Conservation (phyloP, 176 grass and related monocot genomes). For the Rhynchospora tenuis region DNA sequence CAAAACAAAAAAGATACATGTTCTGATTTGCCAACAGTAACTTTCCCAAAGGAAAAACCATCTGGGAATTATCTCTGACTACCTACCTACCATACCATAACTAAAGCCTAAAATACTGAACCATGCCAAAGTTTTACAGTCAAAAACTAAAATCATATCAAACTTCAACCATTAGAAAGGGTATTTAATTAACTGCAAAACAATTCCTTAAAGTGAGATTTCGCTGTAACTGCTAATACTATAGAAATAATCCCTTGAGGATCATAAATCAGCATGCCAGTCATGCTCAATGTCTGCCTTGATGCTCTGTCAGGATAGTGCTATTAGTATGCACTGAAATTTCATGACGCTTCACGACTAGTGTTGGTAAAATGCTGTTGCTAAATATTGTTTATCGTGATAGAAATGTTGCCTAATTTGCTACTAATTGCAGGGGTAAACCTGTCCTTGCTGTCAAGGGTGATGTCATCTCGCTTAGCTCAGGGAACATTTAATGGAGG, state of each 20-base stretch:
- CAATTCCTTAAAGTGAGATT: neutral
- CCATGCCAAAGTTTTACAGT: neutral
- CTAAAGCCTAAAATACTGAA: neutral
- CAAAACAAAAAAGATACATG: neutral
- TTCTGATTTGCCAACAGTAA: neutral
- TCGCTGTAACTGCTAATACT: neutral
- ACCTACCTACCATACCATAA: too few relatives aligned
- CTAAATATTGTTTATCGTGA: neutral
- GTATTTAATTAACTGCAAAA: neutral
- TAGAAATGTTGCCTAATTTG: neutral
- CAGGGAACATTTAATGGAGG: slow-evolving; percentile 87
- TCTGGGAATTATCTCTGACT: too few relatives aligned
- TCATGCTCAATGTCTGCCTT: neutral
- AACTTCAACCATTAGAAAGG: neutral
- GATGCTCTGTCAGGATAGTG: neutral
- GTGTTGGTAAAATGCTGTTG: neutral
- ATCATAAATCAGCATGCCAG: neutral
- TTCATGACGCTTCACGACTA: neutral
- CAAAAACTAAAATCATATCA: neutral
- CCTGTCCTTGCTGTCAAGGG: slow-evolving; percentile 70
- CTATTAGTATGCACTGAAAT: neutral
- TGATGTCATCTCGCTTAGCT: slow-evolving; percentile 88
- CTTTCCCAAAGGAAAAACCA: neutral
- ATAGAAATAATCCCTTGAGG: neutral
- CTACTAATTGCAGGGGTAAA: slow-evolving; percentile 61